phyloP scores from a whole-genome alignment of 2,329 filamentous ascomycete genomes.

The Penicillium sp. region DNA sequence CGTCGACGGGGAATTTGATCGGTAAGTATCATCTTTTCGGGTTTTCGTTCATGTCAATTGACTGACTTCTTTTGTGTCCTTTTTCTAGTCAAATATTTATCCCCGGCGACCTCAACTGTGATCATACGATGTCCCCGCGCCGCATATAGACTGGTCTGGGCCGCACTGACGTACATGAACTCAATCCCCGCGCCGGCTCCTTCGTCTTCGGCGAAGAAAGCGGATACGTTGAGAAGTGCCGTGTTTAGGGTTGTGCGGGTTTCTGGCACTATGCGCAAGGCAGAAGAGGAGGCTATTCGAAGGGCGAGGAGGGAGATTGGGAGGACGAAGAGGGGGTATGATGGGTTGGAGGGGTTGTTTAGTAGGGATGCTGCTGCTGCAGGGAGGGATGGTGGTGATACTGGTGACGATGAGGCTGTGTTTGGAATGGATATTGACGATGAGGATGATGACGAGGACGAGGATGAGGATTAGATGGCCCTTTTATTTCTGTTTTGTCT shows the following conservation, averaged over 20 bases:
- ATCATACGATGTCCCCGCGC: conserved; percentile 80
- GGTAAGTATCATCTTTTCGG: conserved; percentile 43
- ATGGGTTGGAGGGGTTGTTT: conserved; percentile 35
- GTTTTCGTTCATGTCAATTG: background rate
- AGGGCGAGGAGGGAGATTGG: conserved; percentile 69
- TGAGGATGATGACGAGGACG: conserved; percentile 9
- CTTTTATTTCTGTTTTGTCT: conserved; percentile 13
- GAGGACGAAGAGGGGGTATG: conserved; percentile 52
- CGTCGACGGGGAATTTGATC: conserved; percentile 64
- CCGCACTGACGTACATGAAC: conserved; percentile 76
- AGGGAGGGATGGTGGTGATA: conserved; percentile 18
- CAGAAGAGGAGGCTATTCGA: conserved; percentile 82
- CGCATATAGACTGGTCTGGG: conserved; percentile 85
- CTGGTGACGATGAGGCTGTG: conserved; percentile 37
- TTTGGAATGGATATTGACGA: conserved; percentile 13
- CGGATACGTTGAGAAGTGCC: conserved; percentile 47
- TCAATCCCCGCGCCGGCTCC: conserved; percentile 51
- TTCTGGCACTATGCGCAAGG: conserved; percentile 88
- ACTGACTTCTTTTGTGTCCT: background rate
- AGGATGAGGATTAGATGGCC: conserved; percentile 4
- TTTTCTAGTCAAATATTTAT: conserved; percentile 82
- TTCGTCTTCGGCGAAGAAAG: background rate
- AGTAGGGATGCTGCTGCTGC: background rate
- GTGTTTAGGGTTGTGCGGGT: conserved; percentile 82
- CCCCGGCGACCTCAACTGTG: conserved; percentile 85